Conservation (phyloP, 176 grass and related monocot species). For the Guadua angustifolia region DNA sequence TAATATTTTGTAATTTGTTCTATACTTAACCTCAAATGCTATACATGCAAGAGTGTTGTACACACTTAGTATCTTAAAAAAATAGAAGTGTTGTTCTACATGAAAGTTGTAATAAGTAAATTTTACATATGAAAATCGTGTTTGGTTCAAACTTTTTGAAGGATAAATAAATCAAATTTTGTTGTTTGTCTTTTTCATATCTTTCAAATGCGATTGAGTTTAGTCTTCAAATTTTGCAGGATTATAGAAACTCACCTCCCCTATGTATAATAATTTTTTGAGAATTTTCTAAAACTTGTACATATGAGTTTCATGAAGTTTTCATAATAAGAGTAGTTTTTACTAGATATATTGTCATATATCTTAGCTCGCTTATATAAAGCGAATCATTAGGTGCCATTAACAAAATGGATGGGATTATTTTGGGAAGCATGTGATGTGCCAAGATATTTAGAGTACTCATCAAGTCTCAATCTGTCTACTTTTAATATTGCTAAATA, state of each 20-base stretch:
- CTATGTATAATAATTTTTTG: no score
- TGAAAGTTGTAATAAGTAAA: constrained; percentile 7
- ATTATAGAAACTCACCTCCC: no score
- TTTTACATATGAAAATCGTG: not conserved
- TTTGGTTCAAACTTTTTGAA: not conserved
- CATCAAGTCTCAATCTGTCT: not conserved
- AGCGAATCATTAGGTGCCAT: constrained; percentile 28
- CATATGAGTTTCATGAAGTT: no score
- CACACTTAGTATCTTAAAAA: not conserved
- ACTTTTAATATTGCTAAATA: constrained; percentile 23
- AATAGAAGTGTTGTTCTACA: not conserved
- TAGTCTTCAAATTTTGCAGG: no score
- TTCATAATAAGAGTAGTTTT: no score
- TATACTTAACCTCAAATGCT: constrained; percentile 1
- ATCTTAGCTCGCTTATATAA: constrained; percentile 16
- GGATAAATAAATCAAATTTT: no score
- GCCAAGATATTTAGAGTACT: constrained; percentile 17
- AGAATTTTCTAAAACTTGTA: no score
- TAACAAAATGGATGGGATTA: constrained; percentile 27
- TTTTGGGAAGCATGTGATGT: constrained; percentile 4
- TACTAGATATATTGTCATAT: no score
- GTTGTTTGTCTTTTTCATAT: no score
- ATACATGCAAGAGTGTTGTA: not conserved
- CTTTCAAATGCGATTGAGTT: no score
- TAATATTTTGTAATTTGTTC: constrained; percentile 1